Evolutionary conservation across 805 yeast species (phyloP).

Genomic region (Spencermartinsiella europaea): DNA sequence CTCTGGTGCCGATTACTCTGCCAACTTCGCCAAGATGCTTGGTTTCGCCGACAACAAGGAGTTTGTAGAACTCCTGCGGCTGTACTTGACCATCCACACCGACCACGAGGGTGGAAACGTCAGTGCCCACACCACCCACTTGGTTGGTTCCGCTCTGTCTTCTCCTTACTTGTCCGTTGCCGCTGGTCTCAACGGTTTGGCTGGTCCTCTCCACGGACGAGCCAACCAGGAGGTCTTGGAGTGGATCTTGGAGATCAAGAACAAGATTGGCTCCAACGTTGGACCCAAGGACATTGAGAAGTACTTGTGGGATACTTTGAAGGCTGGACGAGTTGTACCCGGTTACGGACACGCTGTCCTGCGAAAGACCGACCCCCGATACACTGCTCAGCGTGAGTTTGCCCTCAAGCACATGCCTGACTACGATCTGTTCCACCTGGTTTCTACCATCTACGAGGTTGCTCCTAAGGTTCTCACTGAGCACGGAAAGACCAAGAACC

Average conservation of each 20-base stretch:
- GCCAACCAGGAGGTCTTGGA: conserved; percentile 83
- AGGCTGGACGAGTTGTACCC: conserved; percentile 80
- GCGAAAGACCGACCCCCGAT: conserved; percentile 84
- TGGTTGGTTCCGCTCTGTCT: conserved; percentile 76
- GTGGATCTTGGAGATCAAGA: conserved; percentile 60
- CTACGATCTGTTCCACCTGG: conserved; percentile 72
- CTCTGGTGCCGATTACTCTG: conserved; percentile 60
- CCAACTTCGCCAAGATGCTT: conserved; percentile 59
- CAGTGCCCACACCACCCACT: conserved; percentile 74
- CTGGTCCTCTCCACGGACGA: conserved; percentile 82
- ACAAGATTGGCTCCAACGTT: conserved; percentile 28
- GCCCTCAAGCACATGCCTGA: conserved; percentile 57
- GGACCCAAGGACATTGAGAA: conserved; percentile 52
- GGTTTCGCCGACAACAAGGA: conserved; percentile 47
- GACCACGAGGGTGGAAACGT: conserved; percentile 86
- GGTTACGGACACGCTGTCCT: conserved; percentile 87
- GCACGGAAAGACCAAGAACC: conserved; percentile 89
- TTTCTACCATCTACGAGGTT: conserved; percentile 70
- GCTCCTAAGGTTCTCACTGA: conserved; percentile 76
- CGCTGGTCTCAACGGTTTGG: conserved; percentile 77
- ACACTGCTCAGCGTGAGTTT: conserved; percentile 66
- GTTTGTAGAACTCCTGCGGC: conserved; percentile 65
- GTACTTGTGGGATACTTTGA: conserved; percentile 66
- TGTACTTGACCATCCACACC: conserved; percentile 69
- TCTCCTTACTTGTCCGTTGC: conserved; percentile 71